Base-by-base conservation (phyloP, 306 rosid genomes). In the Cucurbita pepo region DNA sequence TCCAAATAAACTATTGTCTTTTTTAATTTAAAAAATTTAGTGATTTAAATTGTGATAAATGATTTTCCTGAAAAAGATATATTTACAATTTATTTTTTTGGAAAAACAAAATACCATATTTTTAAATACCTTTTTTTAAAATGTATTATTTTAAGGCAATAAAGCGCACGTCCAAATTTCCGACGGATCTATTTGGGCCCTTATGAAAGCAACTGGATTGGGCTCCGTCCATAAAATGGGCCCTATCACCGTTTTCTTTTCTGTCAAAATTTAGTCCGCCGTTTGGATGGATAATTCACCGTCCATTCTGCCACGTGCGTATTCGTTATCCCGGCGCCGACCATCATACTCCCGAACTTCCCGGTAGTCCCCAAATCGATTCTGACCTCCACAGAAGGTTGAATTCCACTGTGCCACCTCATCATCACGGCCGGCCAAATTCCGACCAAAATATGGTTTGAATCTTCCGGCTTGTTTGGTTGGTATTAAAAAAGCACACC, bases 371-470 rank as follows among this genome's bases (percentile, higher is more conserved):
- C 15, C 73, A 0, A 14, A 48, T 7, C 48, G 57, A 47, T 14
- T 13, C 7, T 14, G 37, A 19, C 57, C 7, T 13, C 11, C 73
- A 65, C 53, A 43, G 11, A 19, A 12, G 5, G n/a, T 21, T 19
- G 72, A 44, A 66, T 66, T 66, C 25, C 19, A 38, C 4, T 15
- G 3, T 14, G 47, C 48, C 69, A 64, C 71, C 9, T 64, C 71
- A 41, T 64, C 22, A 13, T 69, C 56, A 47, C 38, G 22, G 48
- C 73, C 56, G 19, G 73, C 48, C 73, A 69, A 69, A 43, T 40
- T 43, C 73, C 72, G 55, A 43, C 73, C 73, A 25, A 67, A 69
- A 48, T 69, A 48, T 69, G 43, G 57, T 47, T 10, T 44, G 73
- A 48, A 69, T 69, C 73, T 69, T 69, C 73, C 43, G 25, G 13